Conservation (phyloP, 1,284 basidiomycete species). For the Cronartium quercuum region DNA sequence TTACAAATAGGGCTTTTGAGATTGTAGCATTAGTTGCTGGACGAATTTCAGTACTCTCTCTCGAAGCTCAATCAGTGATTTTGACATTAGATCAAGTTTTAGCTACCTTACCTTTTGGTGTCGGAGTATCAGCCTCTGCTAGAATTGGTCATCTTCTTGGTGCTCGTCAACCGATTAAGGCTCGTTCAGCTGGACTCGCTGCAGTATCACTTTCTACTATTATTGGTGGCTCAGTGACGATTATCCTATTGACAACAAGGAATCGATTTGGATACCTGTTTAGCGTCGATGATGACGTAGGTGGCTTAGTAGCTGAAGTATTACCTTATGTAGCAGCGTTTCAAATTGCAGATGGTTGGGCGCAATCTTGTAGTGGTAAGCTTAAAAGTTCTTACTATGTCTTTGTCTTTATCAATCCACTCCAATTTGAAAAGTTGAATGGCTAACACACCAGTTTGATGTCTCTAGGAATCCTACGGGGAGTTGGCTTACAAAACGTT, state of each 20-base stretch:
- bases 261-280: conserved; percentile 65
- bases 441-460: not conserved
- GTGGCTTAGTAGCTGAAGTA: conserved; percentile 60
- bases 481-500: conserved; percentile 62
- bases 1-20: conserved; percentile 64
- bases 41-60: conserved; percentile 59
- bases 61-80: conserved; percentile 69
- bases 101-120: conserved; percentile 63
- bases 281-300: conserved; percentile 61
- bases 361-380: conserved; percentile 65
- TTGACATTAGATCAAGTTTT: conserved; percentile 74
- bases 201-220: conserved; percentile 61
- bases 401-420: not conserved
- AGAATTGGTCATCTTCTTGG: conserved; percentile 69
- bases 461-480: conserved; percentile 40
- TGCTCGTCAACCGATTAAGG: conserved; percentile 55
- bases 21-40: conserved; percentile 71
- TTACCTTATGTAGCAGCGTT: conserved; percentile 74
- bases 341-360: conserved; percentile 66
- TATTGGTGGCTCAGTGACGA: conserved; percentile 59
- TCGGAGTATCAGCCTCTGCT: conserved; percentile 65
- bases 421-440: not conserved
- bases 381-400: conserved; percentile 60
- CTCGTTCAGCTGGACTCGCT: conserved; percentile 60
- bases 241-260: conserved; percentile 57